Percentiles rank a stretch among this genome's conserved stretches.
Conservation (phyloP, 2,329 filamentous ascomycete genomes). For the Catunica adiposa region DNA sequence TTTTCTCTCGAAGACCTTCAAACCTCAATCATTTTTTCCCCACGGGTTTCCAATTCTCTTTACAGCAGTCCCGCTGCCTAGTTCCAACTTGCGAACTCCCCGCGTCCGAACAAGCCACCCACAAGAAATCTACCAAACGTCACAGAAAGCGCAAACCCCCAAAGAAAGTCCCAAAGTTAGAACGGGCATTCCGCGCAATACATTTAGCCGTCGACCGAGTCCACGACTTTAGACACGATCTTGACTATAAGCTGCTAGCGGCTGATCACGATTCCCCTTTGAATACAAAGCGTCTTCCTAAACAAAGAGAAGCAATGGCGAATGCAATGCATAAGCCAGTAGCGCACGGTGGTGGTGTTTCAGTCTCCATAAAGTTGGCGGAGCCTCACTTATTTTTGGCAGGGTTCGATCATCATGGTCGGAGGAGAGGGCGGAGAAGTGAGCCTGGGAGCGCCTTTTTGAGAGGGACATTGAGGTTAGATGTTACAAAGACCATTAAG, state of each 20-base stretch:
- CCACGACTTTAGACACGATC: no score
- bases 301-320: conserved; percentile 18
- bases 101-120: no score
- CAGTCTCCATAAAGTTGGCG: conserved; percentile 56
- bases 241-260: background rate
- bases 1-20: no score
- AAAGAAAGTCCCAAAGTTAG: background rate
- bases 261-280: background rate
- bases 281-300: background rate
- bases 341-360: conserved; percentile 60
- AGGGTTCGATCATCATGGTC: conserved; percentile 58
- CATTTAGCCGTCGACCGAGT: no score
- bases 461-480: conserved; percentile 65
- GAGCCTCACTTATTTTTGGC: conserved; percentile 69
- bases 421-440: conserved; percentile 25
- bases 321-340: conserved; percentile 45
- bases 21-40: no score
- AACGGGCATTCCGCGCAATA: no score
- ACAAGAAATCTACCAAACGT: no score
- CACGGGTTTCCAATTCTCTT: no score
- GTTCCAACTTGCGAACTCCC: no score
- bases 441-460: conserved; percentile 68
- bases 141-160: no score
- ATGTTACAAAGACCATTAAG: conserved; percentile 77
- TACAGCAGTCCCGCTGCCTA: no score